These are phyloP conservation scores for Aspergillus coremiiformis DNA, from an alignment of 495 filamentous ascomycete species.

Conservation along the genomic window DNA sequence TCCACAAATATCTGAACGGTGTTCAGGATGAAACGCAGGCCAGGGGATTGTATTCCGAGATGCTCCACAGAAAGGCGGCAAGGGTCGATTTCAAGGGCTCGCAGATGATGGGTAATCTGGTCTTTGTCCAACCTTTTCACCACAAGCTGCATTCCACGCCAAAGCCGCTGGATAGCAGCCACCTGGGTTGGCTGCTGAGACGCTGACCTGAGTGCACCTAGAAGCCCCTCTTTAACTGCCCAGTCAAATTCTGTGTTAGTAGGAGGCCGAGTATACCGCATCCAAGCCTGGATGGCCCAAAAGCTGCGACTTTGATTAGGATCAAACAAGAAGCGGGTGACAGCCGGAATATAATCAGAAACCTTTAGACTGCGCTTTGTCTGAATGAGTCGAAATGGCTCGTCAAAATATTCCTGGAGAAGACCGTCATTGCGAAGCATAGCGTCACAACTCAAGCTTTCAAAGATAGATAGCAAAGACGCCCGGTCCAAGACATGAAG, in stretches of 20 bases:
- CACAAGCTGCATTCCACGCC: slow-evolving; percentile 66
- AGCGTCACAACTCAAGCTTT: slow-evolving; percentile 54
- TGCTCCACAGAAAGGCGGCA: slow-evolving; percentile 72
- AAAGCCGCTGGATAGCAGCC: slow-evolving; percentile 56
- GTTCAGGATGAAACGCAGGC: slow-evolving; percentile 55
- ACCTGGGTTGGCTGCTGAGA: slow-evolving; percentile 43
- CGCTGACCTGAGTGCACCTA: slow-evolving; percentile 28
- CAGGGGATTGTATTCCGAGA: slow-evolving; percentile 51
- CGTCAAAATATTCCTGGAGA: slow-evolving; percentile 58
- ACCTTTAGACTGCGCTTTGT: slow-evolving; percentile 62
- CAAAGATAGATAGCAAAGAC: slow-evolving; percentile 54
- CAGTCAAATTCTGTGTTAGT: slow-evolving; percentile 70
- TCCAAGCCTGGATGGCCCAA: slow-evolving; percentile 67
- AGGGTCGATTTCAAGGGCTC: slow-evolving; percentile 70
- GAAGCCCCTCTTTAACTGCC: slow-evolving; percentile 63
- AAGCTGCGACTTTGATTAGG: slow-evolving; percentile 46
- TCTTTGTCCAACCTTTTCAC: slow-evolving; percentile 62
- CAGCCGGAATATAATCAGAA: slow-evolving; percentile 63
- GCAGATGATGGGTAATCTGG: slow-evolving; percentile 67
- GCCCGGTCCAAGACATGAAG: slow-evolving; percentile 41
- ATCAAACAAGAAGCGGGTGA: slow-evolving; percentile 74
- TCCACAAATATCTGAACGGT: slow-evolving; percentile 60
- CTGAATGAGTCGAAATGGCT: slow-evolving; percentile 70
- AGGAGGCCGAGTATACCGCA: slow-evolving; percentile 48
- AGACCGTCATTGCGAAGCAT: slow-evolving; percentile 47